phyloP scores from a whole-genome alignment of 2,329 filamentous ascomycete genomes.

The Colletotrichum tabaci region DNA sequence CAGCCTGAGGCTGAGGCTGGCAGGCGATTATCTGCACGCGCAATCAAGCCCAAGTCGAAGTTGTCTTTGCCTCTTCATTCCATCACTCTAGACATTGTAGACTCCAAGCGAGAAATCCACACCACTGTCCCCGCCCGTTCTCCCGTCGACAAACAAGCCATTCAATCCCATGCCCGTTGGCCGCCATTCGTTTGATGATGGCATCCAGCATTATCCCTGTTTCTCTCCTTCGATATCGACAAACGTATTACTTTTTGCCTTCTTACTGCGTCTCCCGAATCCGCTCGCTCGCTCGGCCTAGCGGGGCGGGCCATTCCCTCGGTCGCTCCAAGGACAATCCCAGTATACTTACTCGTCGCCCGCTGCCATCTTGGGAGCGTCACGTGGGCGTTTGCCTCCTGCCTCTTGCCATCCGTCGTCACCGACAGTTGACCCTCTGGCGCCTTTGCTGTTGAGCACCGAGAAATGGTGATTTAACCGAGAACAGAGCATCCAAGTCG shows the following conservation, averaged over 20 bases:
- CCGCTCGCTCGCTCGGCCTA: not conserved
- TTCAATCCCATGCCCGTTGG: conserved; percentile 1
- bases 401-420: conserved; percentile 16
- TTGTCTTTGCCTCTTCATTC: too few relatives aligned
- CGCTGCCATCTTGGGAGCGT: conserved; percentile 11
- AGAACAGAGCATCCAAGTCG: too few relatives aligned
- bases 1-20: not conserved
- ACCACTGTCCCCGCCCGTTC: not conserved
- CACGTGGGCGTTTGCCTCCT: conserved; percentile 11
- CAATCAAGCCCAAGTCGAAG: too few relatives aligned
- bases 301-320: conserved; percentile 34
- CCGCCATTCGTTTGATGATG: conserved; percentile 16
- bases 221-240: conserved; percentile 4
- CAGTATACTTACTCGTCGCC: not conserved
- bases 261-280: conserved; percentile 23
- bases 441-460: too few relatives aligned
- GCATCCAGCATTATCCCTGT: conserved; percentile 27
- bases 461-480: too few relatives aligned
- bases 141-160: conserved; percentile 14
- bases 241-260: conserved; percentile 28
- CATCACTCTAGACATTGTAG: not conserved
- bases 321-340: conserved; percentile 17
- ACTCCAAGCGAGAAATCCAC: not conserved
- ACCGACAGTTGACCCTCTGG: conserved; percentile 8
- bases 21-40: too few relatives aligned